Evolutionary conservation across 495 filamentous ascomycete species (phyloP).

Genomic region (Trichoderma gamsii): DNA sequence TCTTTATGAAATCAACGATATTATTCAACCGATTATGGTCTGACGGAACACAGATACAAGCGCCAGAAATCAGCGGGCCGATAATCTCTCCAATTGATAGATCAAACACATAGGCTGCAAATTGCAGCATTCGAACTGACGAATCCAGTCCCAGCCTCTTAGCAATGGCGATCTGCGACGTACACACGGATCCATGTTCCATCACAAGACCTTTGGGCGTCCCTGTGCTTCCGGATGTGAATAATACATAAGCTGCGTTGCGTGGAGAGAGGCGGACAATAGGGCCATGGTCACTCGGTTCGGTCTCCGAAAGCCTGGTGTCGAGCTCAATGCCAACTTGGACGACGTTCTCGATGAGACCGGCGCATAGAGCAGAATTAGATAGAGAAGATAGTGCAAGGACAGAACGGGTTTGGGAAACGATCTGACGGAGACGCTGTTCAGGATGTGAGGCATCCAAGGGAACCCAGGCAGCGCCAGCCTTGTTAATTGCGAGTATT

Average conservation of each 20-base stretch:
- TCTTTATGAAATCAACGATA: constrained; percentile 25
- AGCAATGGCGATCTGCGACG: constrained; percentile 35
- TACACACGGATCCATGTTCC: constrained; percentile 35
- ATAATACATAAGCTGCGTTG: constrained; percentile 43
- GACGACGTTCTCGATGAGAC: constrained; percentile 37
- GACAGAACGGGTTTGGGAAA: constrained; percentile 22
- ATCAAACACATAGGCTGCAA: constrained; percentile 59
- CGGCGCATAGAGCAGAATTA: neutral
- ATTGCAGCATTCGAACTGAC: constrained; percentile 49
- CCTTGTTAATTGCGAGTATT: constrained; percentile 43
- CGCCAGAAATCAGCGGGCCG: constrained; percentile 47
- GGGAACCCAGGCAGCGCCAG: constrained; percentile 6
- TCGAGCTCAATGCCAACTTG: constrained; percentile 45
- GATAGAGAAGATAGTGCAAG: constrained; percentile 32
- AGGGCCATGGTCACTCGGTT: neutral
- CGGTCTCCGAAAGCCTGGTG: constrained; percentile 5
- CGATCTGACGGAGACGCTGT: neutral
- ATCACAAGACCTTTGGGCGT: constrained; percentile 40
- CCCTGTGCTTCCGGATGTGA: constrained; percentile 48
- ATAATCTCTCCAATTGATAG: constrained; percentile 51
- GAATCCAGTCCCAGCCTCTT: constrained; percentile 34
- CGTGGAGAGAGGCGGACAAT: neutral
- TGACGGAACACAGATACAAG: constrained; percentile 36
- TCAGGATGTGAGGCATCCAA: constrained; percentile 6
- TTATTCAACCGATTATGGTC: constrained; percentile 29